Conservation (phyloP, 2,329 filamentous ascomycete genomes). For the Sclerotinia spermophila region DNA sequence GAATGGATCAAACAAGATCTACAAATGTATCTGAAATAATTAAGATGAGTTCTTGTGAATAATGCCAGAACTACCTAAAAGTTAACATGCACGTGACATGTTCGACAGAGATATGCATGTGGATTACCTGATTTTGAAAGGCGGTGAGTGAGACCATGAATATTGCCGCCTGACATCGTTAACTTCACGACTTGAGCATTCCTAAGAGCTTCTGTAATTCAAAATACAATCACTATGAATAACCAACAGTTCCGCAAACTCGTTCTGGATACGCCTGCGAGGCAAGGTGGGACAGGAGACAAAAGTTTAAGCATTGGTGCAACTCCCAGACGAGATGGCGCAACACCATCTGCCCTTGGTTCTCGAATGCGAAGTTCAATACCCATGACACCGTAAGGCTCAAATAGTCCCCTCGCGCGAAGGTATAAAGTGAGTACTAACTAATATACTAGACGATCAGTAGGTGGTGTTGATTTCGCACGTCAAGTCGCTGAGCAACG, state of each 20-base stretch:
- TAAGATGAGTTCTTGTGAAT: background rate
- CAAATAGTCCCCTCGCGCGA: background rate
- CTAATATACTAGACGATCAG: conserved; percentile 20
- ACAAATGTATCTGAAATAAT: background rate
- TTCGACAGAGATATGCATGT: background rate
- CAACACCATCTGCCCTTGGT: conserved; percentile 58
- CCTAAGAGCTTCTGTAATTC: background rate
- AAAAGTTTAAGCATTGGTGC: conserved; percentile 25
- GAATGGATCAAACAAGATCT: background rate
- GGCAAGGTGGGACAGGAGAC: conserved; percentile 32
- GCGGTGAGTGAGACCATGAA: background rate
- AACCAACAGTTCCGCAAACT: conserved; percentile 91
- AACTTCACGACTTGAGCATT: background rate
- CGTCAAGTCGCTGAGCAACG: conserved; percentile 75
- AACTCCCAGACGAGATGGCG: conserved; percentile 44
- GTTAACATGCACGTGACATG: background rate
- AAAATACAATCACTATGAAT: conserved; percentile 62
- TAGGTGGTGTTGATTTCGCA: conserved; percentile 65
- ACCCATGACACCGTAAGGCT: conserved; percentile 84
- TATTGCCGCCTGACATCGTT: background rate
- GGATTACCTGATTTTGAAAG: background rate
- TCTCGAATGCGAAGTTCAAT: conserved; percentile 77
- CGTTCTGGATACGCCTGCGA: conserved; percentile 53
- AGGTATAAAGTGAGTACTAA: background rate
- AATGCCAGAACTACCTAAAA: too few relatives aligned